phyloP scores from a whole-genome alignment of 257 asterid species.

The Misopates orontium region DNA sequence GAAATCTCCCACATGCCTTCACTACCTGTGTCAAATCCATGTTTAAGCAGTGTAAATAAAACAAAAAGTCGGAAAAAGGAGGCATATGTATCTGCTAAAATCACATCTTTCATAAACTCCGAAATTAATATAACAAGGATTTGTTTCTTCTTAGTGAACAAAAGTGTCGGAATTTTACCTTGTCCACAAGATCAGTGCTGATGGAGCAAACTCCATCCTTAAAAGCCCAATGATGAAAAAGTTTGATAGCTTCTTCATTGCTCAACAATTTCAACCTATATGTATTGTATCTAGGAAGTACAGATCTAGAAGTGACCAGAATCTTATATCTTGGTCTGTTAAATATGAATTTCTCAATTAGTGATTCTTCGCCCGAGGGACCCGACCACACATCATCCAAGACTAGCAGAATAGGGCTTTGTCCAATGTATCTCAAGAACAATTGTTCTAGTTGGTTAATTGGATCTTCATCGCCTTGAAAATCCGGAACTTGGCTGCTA shows the following conservation, averaged over 20 bases:
- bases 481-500: conserved; percentile 6
- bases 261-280: conserved; percentile 32
- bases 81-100: neutral
- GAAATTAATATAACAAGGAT: neutral
- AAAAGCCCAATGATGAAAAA: conserved; percentile 35
- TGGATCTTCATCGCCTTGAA: conserved; percentile 33
- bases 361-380: conserved; percentile 24
- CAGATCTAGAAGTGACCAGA: conserved; percentile 39
- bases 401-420: conserved; percentile 31
- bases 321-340: conserved; percentile 27
- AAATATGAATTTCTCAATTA: conserved; percentile 26
- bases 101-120: neutral
- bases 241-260: conserved; percentile 31
- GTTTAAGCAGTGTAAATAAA: too few relatives aligned
- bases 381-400: conserved; percentile 42
- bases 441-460: conserved; percentile 25
- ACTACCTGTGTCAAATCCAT: conserved; percentile 25
- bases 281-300: conserved; percentile 30
- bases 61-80: neutral
- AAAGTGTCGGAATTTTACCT: conserved; percentile 26
- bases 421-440: conserved; percentile 4
- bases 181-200: conserved; percentile 29
- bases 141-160: neutral
- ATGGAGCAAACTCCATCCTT: conserved; percentile 24
- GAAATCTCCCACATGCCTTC: conserved; percentile 38